phyloP scores from a whole-genome alignment of 768 basidiomycete species.

The Leccinum incarnatum region DNA sequence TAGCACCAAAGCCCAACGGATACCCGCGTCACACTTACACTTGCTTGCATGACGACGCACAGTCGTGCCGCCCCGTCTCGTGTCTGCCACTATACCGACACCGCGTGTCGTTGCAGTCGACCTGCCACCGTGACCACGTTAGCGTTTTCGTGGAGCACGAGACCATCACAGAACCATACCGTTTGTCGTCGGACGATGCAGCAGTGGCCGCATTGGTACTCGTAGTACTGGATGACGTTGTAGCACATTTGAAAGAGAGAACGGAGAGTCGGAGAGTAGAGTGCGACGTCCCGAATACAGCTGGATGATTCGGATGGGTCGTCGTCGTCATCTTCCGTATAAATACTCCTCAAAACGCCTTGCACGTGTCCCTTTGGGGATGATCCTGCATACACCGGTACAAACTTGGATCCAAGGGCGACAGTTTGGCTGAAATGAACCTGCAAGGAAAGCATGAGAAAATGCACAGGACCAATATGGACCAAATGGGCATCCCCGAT shows the following conservation, averaged over 20 bases:
- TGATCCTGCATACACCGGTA: slow-evolving; percentile 5
- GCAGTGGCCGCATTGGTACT: slow-evolving; percentile 35
- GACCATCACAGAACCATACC: slow-evolving; percentile 26
- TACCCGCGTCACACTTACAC: slow-evolving; percentile 26
- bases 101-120: slow-evolving; percentile 43
- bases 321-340: slow-evolving; percentile 9
- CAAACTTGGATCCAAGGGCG: slow-evolving; percentile 1
- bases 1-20: not conserved
- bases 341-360: slow-evolving; percentile 18
- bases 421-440: slow-evolving; percentile 2
- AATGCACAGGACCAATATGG: slow-evolving; percentile 12
- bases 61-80: slow-evolving; percentile 33
- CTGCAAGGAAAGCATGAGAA: slow-evolving; percentile 15
- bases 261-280: not conserved
- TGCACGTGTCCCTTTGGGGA: slow-evolving; percentile 5
- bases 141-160: not conserved
- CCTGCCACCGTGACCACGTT: slow-evolving; percentile 30
- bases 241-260: slow-evolving; percentile 31
- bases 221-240: slow-evolving; percentile 32
- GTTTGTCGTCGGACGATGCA: slow-evolving; percentile 30
- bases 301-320: slow-evolving; percentile 3
- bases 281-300: not conserved
- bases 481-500: slow-evolving; percentile 7
- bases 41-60: slow-evolving; percentile 36
- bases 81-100: slow-evolving; percentile 44